Base-by-base conservation (phyloP, 2,329 filamentous ascomycete genomes). In the Scedosporium boydii region DNA sequence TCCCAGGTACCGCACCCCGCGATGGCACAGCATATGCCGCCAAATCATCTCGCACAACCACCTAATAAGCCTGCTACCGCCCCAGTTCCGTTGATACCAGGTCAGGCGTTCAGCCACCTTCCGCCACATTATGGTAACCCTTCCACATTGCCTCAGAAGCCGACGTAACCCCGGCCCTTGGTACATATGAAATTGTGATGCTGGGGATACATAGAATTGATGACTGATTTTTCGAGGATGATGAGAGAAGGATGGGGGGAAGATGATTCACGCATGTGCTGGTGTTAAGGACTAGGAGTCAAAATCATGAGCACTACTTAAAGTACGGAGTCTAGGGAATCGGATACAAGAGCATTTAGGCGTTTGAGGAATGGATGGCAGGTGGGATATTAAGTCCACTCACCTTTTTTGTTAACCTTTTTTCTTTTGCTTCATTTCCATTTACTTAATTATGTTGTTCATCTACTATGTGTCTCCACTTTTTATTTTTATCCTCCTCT, bases 131-230 rank as follows among this genome's bases (percentile, higher is more conserved):
- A 85, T 67, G 83, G 83, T 66, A 86, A 86, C 70, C 82, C 82
- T 63, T 82, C 83, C 38, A 81, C 81, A 38, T 70, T 86, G 69
- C 83, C 83, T 64, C 83, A 85, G 69, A 85, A 85, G 73, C 83
- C 83, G 51, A 61, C 59, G 38, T 65, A 62, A 59, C 6, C 42
- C 26, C 26, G 41, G 58, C 9, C 9, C 29, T 26, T 10, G 55
- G 34, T 12, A 38, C 34, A 12, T 38, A 38, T 14, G 34, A 38
- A 12, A 38, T 38, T 38, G 34, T 12, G 34, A 38, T 38, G 29
- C 29, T 34, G 34, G 44, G 44, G 26, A 23, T 34, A 16, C 5
- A n/a, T 44, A 58, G 51, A 58, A 58, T 46, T 27, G 55, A 41
- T 38, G 34, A 38, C 10, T 38, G 34, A 38, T 38, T 38, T 38